phyloP scores from a whole-genome alignment of 2,329 filamentous ascomycete species.

The Domatiomyces catenatus region DNA sequence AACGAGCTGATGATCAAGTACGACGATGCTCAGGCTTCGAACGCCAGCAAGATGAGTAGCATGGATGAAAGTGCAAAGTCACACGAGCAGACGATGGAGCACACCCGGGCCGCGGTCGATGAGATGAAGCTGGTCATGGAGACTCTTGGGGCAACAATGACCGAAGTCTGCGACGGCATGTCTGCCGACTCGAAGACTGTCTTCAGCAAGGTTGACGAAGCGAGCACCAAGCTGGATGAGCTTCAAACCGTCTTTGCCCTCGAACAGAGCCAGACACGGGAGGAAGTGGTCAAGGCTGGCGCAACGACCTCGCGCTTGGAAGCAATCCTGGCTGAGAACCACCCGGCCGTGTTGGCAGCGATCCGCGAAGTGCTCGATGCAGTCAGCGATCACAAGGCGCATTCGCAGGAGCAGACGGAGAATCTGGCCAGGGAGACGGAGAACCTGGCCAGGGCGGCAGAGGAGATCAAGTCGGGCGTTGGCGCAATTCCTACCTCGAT shows the following conservation, averaged over 20 bases:
- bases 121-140: conserved; percentile 78
- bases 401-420: conserved; percentile 80
- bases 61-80: conserved; percentile 58
- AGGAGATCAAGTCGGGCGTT: conserved; percentile 45
- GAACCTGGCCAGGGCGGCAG: conserved; percentile 55
- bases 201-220: conserved; percentile 66
- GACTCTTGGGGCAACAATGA: conserved; percentile 64
- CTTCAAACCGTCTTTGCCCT: conserved; percentile 53
- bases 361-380: conserved; percentile 73
- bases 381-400: conserved; percentile 75
- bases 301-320: conserved; percentile 61
- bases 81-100: conserved; percentile 57
- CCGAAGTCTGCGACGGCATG: conserved; percentile 72
- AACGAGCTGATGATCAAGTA: conserved; percentile 71
- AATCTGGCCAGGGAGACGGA: conserved; percentile 62
- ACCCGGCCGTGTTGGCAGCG: conserved; percentile 75
- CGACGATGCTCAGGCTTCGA: conserved; percentile 61
- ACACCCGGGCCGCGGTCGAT: conserved; percentile 66
- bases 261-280: conserved; percentile 69
- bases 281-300: conserved; percentile 62
- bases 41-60: conserved; percentile 58
- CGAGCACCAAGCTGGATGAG: conserved; percentile 61
- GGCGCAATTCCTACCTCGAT: conserved; percentile 36
- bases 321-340: conserved; percentile 62
- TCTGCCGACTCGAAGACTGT: conserved; percentile 76